These are phyloP conservation scores for Agaricus sinodeliciosus DNA, from an alignment of 768 basidiomycete species.

Conservation along the genomic window DNA sequence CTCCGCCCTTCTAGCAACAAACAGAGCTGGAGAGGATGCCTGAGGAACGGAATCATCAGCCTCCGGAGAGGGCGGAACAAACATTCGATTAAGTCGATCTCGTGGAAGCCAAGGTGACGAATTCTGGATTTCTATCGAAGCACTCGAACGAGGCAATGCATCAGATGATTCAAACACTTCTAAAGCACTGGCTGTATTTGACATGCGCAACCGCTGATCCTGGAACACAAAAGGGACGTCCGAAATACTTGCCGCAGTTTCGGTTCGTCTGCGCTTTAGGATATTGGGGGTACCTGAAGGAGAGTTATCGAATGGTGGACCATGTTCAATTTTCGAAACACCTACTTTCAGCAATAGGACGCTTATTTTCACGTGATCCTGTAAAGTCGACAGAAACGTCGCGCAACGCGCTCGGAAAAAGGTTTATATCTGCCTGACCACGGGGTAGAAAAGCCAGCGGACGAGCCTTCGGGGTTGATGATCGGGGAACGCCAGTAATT, in stretches of 20 bases:
- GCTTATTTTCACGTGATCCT: not conserved
- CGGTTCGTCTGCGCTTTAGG: not conserved
- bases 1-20: not conserved
- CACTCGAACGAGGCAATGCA: not conserved
- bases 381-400: not conserved
- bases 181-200: no score
- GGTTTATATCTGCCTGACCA: no score
- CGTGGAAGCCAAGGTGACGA: not conserved
- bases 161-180: not conserved
- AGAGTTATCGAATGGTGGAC: no score
- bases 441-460: not conserved
- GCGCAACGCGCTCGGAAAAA: no score
- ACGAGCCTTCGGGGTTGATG: not conserved
- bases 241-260: not conserved
- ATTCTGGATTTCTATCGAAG: not conserved
- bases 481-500: not conserved
- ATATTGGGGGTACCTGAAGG: not conserved
- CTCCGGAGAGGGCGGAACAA: not conserved
- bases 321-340: not conserved
- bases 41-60: not conserved
- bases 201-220: no score
- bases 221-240: not conserved
- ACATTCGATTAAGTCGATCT: not conserved
- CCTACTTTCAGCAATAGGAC: not conserved
- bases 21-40: not conserved